Evolutionary conservation across 2,329 filamentous ascomycete species (phyloP), one percentile per base, ranked within the genome.

Genomic region (Fusarium sp.): DNA sequence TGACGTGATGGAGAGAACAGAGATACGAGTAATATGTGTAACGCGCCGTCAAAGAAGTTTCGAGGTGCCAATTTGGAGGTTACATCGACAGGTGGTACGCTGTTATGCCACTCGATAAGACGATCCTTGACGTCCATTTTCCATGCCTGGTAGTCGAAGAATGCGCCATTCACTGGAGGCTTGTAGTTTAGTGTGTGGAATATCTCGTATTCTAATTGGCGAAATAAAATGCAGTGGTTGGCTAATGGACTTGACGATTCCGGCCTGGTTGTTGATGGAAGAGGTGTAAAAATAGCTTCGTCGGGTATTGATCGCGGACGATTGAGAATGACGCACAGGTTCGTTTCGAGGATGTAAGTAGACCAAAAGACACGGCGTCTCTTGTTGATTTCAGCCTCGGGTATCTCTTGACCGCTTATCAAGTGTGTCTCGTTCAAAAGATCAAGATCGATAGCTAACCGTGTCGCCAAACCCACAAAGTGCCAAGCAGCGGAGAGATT

Each of bases 181-280:
- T 51, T 68, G 5, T 76, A 66, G 34, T 68, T 63, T 0, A 76
- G 56, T 0, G 66, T 76, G 1, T 36, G 52, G 2, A 69, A 71
- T 4, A 75, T 74, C 22, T 76, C 74, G 17, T 74, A 75, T n/a
- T 76, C 74, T 1, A 74, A 49, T 13, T 55, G 63, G 1, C 74
- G 75, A 3, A 49, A 55, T 2, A 62, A 61, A 5, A 76, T 65
- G 17, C 73, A 43, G 34, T 77, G 75, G 1, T 73, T 52, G 4
- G 69, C 75, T 1, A 66, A 43, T 3, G 49, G 36, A 3, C 28
- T 62, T 3, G 56, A 56, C 0, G 69, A 50, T n/a, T 68, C 62
- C 0, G 51, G 53, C 2, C 63, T 49, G 10, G 46, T 38, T 3
- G 33, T 58, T 1, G 58, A 34, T 1, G 66, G 68, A 1, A 72